phyloP scores from a whole-genome alignment of 805 yeast species.

The Teunomyces funiuensis region DNA sequence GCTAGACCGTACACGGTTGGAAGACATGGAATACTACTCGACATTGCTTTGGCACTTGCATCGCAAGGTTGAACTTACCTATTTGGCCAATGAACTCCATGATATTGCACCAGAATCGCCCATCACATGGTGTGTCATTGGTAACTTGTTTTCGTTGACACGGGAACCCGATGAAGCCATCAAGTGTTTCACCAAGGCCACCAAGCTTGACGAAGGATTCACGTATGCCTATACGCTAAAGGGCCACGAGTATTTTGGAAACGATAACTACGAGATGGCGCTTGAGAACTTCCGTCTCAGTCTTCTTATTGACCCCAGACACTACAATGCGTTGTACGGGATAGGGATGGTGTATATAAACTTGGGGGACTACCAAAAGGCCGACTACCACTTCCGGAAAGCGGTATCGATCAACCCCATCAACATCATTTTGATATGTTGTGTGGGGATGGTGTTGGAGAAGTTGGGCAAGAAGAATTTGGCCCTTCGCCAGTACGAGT shows the following conservation, averaged over 20 bases:
- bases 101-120: constrained; percentile 66
- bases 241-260: constrained; percentile 88
- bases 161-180: constrained; percentile 89
- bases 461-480: constrained; percentile 63
- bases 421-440: constrained; percentile 84
- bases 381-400: constrained; percentile 82
- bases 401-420: constrained; percentile 89
- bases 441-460: constrained; percentile 92
- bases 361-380: constrained; percentile 78
- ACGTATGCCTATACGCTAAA: constrained; percentile 89
- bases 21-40: constrained; percentile 89
- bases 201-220: constrained; percentile 62
- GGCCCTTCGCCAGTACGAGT: constrained; percentile 78
- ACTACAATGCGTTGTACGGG: constrained; percentile 94
- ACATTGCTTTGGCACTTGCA: constrained; percentile 92
- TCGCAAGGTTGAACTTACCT: constrained; percentile 74
- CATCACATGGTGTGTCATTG: constrained; percentile 89
- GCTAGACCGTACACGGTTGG: constrained; percentile 72
- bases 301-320: constrained; percentile 71
- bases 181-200: constrained; percentile 79
- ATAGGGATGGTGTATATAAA: constrained; percentile 91
- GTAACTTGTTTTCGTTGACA: constrained; percentile 80
- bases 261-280: constrained; percentile 89
- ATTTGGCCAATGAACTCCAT: constrained; percentile 75
- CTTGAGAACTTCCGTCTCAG: constrained; percentile 80